These are phyloP conservation scores for Pyracantha coccinea DNA, from an alignment of 331 rosid species.

Conservation along the genomic window DNA sequence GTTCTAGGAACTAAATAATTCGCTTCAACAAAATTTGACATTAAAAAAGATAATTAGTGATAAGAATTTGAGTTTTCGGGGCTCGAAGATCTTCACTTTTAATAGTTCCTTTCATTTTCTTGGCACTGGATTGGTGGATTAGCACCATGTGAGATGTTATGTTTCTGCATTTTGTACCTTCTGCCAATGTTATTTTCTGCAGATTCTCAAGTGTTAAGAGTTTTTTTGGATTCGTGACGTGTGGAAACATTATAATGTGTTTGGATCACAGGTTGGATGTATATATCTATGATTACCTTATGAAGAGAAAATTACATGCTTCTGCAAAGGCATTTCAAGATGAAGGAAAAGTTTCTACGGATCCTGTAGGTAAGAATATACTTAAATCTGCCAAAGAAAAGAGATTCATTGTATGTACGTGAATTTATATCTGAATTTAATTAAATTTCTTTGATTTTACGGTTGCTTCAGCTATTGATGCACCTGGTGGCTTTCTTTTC, in stretches of 20 bases:
- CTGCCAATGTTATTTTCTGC: neutral
- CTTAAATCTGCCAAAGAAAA: neutral
- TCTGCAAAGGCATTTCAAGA: constrained; percentile 61
- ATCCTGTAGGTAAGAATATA: constrained; percentile 52
- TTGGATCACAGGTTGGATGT: constrained; percentile 54
- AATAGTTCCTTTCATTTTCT: neutral
- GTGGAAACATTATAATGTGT: neutral
- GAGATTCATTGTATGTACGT: neutral
- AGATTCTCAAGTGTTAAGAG: neutral
- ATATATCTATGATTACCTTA: constrained; percentile 55
- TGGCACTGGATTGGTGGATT: neutral
- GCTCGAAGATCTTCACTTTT: neutral
- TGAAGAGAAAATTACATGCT: constrained; percentile 53
- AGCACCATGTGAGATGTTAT: neutral
- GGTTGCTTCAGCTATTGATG: constrained; percentile 47
- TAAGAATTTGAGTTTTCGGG: neutral
- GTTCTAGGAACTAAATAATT: neutral
- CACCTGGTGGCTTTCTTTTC: constrained; percentile 68
- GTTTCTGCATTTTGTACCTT: neutral
- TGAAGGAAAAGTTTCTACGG: constrained; percentile 47
- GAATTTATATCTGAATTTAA: neutral
- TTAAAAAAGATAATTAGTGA: neutral
- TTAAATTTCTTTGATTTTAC: neutral
- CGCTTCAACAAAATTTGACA: neutral
- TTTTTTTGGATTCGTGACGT: neutral